Percentiles rank a stretch among this genome's conserved stretches.
These are phyloP conservation scores for Phaeotremella skinneri DNA, from an alignment of 768 basidiomycete species.

Conservation along the genomic window DNA sequence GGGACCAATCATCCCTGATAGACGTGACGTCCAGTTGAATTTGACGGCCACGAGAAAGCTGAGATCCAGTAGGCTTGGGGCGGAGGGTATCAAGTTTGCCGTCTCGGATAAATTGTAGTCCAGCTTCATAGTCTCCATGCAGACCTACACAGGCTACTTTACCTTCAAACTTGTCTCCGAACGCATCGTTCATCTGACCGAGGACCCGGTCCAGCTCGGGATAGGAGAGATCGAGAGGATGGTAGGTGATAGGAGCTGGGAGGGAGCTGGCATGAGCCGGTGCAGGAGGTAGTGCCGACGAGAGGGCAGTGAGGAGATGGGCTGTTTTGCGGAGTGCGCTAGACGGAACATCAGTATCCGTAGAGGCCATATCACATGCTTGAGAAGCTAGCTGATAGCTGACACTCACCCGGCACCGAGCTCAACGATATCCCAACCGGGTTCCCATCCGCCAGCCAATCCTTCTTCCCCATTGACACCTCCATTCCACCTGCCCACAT, in stretches of 20 bases:
- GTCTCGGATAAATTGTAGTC: constrained; percentile 71
- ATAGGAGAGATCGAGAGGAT: constrained; percentile 89
- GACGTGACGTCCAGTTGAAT: neutral
- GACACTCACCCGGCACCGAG: constrained; percentile 86
- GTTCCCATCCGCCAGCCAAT: constrained; percentile 19
- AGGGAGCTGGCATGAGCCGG: constrained; percentile 48
- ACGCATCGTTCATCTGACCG: constrained; percentile 60
- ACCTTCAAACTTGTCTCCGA: constrained; percentile 62
- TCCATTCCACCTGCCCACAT: constrained; percentile 55
- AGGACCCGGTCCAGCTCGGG: constrained; percentile 81
- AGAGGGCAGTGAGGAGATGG: constrained; percentile 70
- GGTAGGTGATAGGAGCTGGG: constrained; percentile 68
- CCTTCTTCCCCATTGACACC: constrained; percentile 54
- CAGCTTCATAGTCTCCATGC: constrained; percentile 87
- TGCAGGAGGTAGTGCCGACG: constrained; percentile 50
- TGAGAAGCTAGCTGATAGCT: constrained; percentile 8
- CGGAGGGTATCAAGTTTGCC: constrained; percentile 57
- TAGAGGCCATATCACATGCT: neutral
- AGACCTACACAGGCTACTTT: constrained; percentile 80
- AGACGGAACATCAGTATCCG: constrained; percentile 6
- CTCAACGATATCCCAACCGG: constrained; percentile 65
- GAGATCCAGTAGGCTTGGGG: neutral
- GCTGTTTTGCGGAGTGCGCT: constrained; percentile 88
- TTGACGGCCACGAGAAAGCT: neutral
- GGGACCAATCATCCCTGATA: neutral